phyloP scores from a whole-genome alignment of 1,139 yeast species.

The Geotrichum aggregatum region DNA sequence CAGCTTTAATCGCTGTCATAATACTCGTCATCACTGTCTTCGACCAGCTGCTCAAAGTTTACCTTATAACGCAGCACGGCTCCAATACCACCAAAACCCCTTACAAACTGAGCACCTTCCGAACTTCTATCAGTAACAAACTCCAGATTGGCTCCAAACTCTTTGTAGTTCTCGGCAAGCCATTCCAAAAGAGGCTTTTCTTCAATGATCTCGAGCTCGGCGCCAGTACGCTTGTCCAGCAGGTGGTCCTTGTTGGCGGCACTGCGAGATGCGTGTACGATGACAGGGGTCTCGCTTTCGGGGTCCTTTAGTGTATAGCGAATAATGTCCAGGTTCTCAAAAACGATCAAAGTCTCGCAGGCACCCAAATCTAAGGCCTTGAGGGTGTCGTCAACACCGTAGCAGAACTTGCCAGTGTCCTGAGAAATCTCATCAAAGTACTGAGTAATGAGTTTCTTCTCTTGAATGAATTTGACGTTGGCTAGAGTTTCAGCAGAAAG shows the following conservation, averaged over 20 bases:
- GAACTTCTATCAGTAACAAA: constrained; percentile 85
- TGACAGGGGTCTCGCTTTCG: constrained; percentile 65
- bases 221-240: constrained; percentile 78
- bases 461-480: constrained; percentile 95
- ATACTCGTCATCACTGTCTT: constrained; percentile 86
- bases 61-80: constrained; percentile 93
- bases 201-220: constrained; percentile 78
- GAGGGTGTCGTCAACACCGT: constrained; percentile 92
- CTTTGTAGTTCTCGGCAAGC: constrained; percentile 94
- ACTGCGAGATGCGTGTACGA: constrained; percentile 70
- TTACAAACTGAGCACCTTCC: constrained; percentile 97
- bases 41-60: constrained; percentile 89
- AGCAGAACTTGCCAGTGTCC: constrained; percentile 95
- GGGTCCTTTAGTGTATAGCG: constrained; percentile 82
- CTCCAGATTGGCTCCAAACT: constrained; percentile 90
- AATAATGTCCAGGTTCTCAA: constrained; percentile 80
- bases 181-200: constrained; percentile 89
- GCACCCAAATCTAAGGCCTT: constrained; percentile 96
- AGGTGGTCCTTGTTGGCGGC: constrained; percentile 56
- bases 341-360: constrained; percentile 85
- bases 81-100: constrained; percentile 98
- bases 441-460: constrained; percentile 84
- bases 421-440: constrained; percentile 96
- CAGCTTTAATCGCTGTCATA: constrained; percentile 56
- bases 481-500: constrained; percentile 93